These are phyloP conservation scores for Salvia miltiorrhiza DNA, from an alignment of 257 asterid species.

Conservation along the genomic window DNA sequence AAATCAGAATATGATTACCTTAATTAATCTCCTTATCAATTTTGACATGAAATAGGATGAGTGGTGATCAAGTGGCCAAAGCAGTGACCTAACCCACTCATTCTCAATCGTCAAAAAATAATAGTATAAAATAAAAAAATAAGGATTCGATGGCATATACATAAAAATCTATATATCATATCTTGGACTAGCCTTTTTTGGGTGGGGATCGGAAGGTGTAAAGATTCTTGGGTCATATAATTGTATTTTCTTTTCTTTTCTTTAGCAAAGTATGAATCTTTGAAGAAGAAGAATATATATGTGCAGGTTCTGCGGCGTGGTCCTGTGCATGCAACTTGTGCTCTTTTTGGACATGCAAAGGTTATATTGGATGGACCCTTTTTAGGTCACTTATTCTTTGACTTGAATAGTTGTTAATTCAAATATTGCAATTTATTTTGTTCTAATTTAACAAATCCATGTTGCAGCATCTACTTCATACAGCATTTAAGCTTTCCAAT, in stretches of 20 bases:
- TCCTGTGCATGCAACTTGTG: slow-evolving; percentile 25
- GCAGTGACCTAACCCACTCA: slow-evolving; percentile 24
- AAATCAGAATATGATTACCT: slow-evolving; percentile 21
- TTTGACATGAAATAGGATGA: not conserved
- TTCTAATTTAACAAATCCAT: not conserved
- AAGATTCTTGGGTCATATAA: slow-evolving; percentile 25
- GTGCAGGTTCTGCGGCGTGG: slow-evolving; percentile 34
- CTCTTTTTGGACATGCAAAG: slow-evolving; percentile 24
- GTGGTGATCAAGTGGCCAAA: slow-evolving; percentile 3
- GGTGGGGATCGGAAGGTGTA: slow-evolving; percentile 26
- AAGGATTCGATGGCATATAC: slow-evolving; percentile 24
- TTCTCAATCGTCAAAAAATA: not conserved
- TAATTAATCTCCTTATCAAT: not conserved
- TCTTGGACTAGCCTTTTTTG: not conserved
- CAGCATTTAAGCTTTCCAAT: slow-evolving; percentile 23
- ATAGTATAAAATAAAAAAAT: not conserved
- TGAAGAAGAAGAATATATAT: slow-evolving; percentile 36
- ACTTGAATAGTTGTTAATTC: slow-evolving; percentile 28
- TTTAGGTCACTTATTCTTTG: slow-evolving; percentile 32
- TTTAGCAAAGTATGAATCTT: slow-evolving; percentile 28
- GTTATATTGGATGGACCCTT: slow-evolving; percentile 2
- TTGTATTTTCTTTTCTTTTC: not conserved
- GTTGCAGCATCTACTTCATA: not conserved
- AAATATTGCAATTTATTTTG: not conserved
- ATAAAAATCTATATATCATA: not conserved